phyloP scores from a whole-genome alignment of 345 rosid genomes.

The Mallotus nudiflorus region DNA sequence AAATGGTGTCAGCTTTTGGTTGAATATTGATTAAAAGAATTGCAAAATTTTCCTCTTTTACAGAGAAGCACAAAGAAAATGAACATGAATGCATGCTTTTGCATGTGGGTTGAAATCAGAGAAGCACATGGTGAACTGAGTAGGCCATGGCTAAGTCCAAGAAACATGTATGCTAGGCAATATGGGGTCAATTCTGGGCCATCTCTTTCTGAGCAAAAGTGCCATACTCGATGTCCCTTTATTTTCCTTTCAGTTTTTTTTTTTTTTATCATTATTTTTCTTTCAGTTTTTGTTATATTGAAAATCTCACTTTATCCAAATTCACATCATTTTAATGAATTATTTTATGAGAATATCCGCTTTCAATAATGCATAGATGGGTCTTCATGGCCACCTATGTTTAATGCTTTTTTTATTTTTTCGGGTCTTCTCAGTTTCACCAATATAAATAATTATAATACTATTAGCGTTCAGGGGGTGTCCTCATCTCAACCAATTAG shows the following conservation, averaged over 20 bases:
- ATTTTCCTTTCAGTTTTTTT: too few relatives aligned
- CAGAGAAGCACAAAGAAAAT: conserved; percentile 30
- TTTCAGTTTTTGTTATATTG: neutral
- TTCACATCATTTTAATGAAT: neutral
- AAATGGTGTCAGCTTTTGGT: conserved; percentile 6
- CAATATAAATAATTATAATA: too few relatives aligned
- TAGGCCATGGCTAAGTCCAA: conserved; percentile 2
- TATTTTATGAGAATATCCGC: neutral
- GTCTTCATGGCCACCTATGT: neutral
- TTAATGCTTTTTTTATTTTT: conserved; percentile 3
- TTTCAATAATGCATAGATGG: neutral
- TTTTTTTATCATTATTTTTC: too few relatives aligned
- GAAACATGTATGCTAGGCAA: neutral
- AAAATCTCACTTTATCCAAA: conserved; percentile 8
- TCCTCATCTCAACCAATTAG: too few relatives aligned
- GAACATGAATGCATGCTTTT: conserved; percentile 29
- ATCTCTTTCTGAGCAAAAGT: conserved; percentile 10
- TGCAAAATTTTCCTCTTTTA: neutral
- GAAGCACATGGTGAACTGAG: conserved; percentile 34
- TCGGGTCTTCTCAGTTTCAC: too few relatives aligned
- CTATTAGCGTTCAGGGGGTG: too few relatives aligned
- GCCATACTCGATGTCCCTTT: neutral
- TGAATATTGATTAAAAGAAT: conserved; percentile 5
- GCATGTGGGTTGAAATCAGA: conserved; percentile 41
- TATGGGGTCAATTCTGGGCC: conserved; percentile 26